Evolutionary conservation across 768 basidiomycete genomes (phyloP), one percentile per base, ranked within the genome.

Genomic region (Russula lepida): DNA sequence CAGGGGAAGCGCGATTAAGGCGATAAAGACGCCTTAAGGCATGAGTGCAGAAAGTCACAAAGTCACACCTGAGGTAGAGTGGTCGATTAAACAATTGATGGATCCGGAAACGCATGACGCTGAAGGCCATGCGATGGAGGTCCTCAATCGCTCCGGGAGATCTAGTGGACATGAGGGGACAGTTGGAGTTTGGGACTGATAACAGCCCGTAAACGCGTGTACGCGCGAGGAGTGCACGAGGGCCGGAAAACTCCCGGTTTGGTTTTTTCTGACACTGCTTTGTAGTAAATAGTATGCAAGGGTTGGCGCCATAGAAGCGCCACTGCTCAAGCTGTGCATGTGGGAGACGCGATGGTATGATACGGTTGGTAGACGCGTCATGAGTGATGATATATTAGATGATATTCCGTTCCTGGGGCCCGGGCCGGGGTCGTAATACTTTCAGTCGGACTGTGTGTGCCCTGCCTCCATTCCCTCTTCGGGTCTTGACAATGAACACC

Each of bases 401-500:
- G n/a, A n/a, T n/a, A n/a, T n/a, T 55, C 49, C 32, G 60, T 62
- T 56, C 43, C 43, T 33, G 44, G n/a, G 56, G 11, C 5, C 25
- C 50, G 60, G 60, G 50, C 60, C 50, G 60, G 54, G 44, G 4
- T n/a, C 23, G 54, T n/a, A 51, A 43, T 52, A 44, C 30, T 51
- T 58, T 41, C 57, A 30, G 53, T 54, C 53, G 54, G 54, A 43
- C 28, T 54, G 43, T 35, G 49, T 37, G 30, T 56, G 39, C 60
- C 56, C 56, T 56, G 43, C 54, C n/a, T n/a, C n/a, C n/a, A n/a
- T n/a, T n/a, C n/a, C n/a, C n/a, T n/a, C n/a, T n/a, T n/a, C n/a
- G n/a, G n/a, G n/a, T n/a, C n/a, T n/a, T n/a, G 54, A 64, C 58
- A 48, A 66, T 66, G 65, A 64, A 66, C 56, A 52, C 54, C 50